Evolutionary conservation across 208 protist species (phyloP).

Genomic region (Trichomonas tenax): DNA sequence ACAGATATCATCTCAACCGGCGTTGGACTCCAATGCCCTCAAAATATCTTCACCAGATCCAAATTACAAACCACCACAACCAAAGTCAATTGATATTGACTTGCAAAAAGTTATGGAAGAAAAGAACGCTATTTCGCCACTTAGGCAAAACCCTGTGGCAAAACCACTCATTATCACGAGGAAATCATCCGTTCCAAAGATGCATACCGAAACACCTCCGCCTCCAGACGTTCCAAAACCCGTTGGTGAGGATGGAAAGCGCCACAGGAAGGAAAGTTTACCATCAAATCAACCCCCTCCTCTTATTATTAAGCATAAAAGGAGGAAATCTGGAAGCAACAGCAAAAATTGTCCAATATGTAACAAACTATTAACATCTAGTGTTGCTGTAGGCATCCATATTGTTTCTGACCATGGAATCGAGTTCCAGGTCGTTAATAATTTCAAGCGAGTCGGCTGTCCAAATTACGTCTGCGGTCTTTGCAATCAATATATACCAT

Average conservation of each 20-base stretch:
- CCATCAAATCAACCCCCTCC: not conserved
- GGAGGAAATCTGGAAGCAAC: not conserved
- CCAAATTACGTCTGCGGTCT: not conserved
- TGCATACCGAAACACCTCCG: not conserved
- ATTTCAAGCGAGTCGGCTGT: not conserved
- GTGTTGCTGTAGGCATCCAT: not conserved
- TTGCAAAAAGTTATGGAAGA: not conserved
- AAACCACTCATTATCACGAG: not conserved
- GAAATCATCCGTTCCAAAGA: not conserved
- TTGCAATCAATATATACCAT: not conserved
- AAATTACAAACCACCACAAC: not conserved
- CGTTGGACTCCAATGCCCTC: not conserved
- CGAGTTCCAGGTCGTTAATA: not conserved
- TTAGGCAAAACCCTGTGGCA: not conserved
- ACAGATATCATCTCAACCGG: not conserved
- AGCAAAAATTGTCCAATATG: not conserved
- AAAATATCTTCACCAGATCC: not conserved
- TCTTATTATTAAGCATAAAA: not conserved
- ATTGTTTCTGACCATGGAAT: not conserved
- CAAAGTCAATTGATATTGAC: not conserved
- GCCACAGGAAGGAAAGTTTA: not conserved
- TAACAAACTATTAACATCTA: not conserved
- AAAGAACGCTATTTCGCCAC: not conserved
- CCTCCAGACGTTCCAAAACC: not conserved
- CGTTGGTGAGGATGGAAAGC: not conserved